Evolutionary conservation across 2,329 filamentous ascomycete genomes (phyloP).

Genomic region (Fusarium sp.): DNA sequence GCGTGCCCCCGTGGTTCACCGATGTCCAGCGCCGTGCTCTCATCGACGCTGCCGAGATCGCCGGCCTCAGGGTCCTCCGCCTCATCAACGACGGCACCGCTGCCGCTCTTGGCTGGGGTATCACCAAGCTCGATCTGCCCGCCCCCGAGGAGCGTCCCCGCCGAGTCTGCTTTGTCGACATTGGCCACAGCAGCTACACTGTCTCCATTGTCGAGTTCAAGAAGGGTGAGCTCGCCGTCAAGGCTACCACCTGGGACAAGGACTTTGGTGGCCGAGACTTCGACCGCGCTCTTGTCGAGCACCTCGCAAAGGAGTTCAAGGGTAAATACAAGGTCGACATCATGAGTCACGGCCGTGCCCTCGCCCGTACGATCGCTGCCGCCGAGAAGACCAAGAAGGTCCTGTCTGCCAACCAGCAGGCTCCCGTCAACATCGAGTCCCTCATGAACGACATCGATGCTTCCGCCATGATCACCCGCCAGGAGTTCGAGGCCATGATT

Average conservation of each 20-base stretch:
- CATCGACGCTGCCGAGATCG: constrained; percentile 91
- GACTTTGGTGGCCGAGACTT: constrained; percentile 98
- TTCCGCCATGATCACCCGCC: constrained; percentile 85
- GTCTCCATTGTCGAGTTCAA: constrained; percentile 94
- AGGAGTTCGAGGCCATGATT: constrained; percentile 92
- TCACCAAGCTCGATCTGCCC: constrained; percentile 96
- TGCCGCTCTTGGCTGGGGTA: constrained; percentile 94
- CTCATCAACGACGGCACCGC: constrained; percentile 99
- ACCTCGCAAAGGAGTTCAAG: constrained; percentile 95
- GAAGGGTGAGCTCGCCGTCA: constrained; percentile 95
- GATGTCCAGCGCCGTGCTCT: constrained; percentile 90
- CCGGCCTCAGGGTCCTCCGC: constrained; percentile 89
- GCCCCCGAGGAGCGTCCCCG: constrained; percentile 89
- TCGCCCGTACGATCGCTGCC: constrained; percentile 84
- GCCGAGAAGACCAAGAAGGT: constrained; percentile 99
- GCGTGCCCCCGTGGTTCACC: constrained; percentile 96
- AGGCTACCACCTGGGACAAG: constrained; percentile 90
- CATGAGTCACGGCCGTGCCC: constrained; percentile 87
- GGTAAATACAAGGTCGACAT: constrained; percentile 99
- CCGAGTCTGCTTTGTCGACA: constrained; percentile 90
- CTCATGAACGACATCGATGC: constrained; percentile 99
- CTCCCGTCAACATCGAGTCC: constrained; percentile 95
- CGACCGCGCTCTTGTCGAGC: constrained; percentile 92
- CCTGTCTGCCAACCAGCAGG: constrained; percentile 91
- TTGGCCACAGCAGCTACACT: constrained; percentile 97